These are phyloP conservation scores for Ammopiptanthus mongolicus DNA, from an alignment of 306 rosid species.

Conservation along the genomic window DNA sequence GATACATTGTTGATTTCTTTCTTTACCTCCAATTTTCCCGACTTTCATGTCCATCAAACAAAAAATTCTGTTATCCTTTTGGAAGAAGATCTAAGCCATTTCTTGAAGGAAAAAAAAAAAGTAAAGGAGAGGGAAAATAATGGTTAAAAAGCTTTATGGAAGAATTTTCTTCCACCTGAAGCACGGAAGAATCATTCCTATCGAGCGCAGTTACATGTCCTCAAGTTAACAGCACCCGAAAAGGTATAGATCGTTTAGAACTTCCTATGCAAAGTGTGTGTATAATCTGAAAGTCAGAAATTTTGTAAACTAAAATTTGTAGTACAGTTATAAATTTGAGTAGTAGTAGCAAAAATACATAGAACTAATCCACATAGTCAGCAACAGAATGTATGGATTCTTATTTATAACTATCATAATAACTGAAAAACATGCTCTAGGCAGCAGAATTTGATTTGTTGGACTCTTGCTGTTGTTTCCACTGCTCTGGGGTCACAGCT, in stretches of 20 bases:
- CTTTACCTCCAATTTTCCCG: background rate
- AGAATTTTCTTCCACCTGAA: too few relatives aligned
- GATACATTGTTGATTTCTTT: background rate
- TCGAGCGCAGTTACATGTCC: background rate
- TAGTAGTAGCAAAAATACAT: background rate
- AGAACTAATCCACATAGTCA: background rate
- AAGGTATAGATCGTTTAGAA: background rate
- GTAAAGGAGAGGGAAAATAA: too few relatives aligned
- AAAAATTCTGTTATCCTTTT: too few relatives aligned
- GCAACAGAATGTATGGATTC: slow-evolving; percentile 9
- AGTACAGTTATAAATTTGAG: background rate
- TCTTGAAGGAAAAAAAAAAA: too few relatives aligned
- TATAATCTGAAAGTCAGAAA: background rate
- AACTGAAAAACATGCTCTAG: slow-evolving; percentile 22
- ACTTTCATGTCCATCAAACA: too few relatives aligned
- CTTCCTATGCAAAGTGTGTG: too few relatives aligned
- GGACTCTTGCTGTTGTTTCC: slow-evolving; percentile 76
- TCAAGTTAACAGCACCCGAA: background rate
- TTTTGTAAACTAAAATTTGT: background rate
- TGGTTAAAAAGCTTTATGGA: too few relatives aligned
- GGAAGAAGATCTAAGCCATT: too few relatives aligned
- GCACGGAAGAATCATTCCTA: background rate
- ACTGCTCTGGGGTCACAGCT: slow-evolving; percentile 85
- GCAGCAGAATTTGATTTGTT: slow-evolving; percentile 48
- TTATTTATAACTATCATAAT: slow-evolving; percentile 10